These are phyloP conservation scores for Volvox africanus DNA, from an alignment of 139 green algal species.

Conservation along the genomic window DNA sequence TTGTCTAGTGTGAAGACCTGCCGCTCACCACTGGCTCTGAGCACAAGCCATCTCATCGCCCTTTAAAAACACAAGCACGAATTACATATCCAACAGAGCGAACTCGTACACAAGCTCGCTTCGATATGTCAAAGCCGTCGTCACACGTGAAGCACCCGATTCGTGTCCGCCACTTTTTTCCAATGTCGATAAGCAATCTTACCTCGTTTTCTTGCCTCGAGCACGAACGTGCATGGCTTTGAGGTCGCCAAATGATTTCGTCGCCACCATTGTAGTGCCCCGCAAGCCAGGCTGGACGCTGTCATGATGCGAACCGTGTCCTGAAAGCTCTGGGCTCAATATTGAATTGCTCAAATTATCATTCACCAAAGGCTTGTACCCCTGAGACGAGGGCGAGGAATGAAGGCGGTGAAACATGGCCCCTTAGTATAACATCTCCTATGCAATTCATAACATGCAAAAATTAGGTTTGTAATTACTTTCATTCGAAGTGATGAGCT, in stretches of 20 bases:
- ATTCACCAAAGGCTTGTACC: not conserved
- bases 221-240: not conserved
- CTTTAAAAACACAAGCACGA: not conserved
- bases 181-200: not conserved
- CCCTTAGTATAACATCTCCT: not conserved
- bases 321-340: not conserved
- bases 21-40: constrained; percentile 37
- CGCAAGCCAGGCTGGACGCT: not conserved
- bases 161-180: no score
- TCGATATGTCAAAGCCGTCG: not conserved
- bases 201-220: constrained; percentile 38
- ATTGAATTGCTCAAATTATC: not conserved
- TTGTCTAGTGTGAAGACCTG: constrained; percentile 76
- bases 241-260: constrained; percentile 38
- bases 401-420: constrained; percentile 13
- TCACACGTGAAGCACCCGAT: not conserved
- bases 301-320: not conserved
- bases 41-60: constrained; percentile 56
- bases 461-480: not conserved
- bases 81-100: not conserved
- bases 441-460: not conserved
- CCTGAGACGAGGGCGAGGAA: constrained; percentile 7
- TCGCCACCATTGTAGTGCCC: not conserved
- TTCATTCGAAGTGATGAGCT: no score
- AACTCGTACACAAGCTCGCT: not conserved